These are phyloP conservation scores for Xylona heveae DNA, from an alignment of 495 filamentous ascomycete genomes.

Conservation along the genomic window DNA sequence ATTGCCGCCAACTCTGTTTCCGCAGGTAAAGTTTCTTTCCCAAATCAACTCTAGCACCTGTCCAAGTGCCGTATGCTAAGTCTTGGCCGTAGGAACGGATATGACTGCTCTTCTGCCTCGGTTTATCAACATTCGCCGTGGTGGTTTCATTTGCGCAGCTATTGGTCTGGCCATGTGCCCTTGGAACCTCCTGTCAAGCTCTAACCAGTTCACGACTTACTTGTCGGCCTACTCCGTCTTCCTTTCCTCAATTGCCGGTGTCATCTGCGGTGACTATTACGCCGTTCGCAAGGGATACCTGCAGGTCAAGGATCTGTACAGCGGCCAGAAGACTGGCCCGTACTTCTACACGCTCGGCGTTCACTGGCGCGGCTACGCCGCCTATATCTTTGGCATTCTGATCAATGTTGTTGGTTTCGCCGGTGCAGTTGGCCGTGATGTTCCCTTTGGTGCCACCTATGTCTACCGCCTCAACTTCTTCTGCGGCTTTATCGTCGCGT, in stretches of 20 bases:
- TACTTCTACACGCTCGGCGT: constrained; percentile 60
- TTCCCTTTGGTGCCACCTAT: constrained; percentile 59
- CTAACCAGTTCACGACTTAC: constrained; percentile 90
- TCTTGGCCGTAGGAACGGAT: constrained; percentile 75
- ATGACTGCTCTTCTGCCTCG: constrained; percentile 78
- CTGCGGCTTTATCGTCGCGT: constrained; percentile 54
- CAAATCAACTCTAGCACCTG: not conserved
- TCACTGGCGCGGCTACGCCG: constrained; percentile 64
- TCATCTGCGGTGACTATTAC: constrained; percentile 84
- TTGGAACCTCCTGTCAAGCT: constrained; percentile 54
- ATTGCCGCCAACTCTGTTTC: constrained; percentile 85
- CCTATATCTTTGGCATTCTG: constrained; percentile 69
- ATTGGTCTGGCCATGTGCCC: constrained; percentile 80
- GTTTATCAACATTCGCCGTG: constrained; percentile 73
- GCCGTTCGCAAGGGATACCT: constrained; percentile 68
- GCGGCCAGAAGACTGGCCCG: constrained; percentile 36
- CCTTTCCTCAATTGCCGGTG: constrained; percentile 76
- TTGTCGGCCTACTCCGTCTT: constrained; percentile 92
- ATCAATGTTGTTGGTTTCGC: constrained; percentile 89
- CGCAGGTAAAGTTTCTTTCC: constrained; percentile 2
- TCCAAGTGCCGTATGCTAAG: constrained; percentile 4
- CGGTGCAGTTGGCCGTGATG: constrained; percentile 52
- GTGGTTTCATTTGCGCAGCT: constrained; percentile 70
- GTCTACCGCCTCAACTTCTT: constrained; percentile 89
- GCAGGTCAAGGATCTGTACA: constrained; percentile 61